A percentile compares a stretch with the other conserved stretches of the same genome.
These are phyloP conservation scores for Colletotrichum chlorophyti DNA, from an alignment of 2,329 filamentous ascomycete species.

Conservation along the genomic window DNA sequence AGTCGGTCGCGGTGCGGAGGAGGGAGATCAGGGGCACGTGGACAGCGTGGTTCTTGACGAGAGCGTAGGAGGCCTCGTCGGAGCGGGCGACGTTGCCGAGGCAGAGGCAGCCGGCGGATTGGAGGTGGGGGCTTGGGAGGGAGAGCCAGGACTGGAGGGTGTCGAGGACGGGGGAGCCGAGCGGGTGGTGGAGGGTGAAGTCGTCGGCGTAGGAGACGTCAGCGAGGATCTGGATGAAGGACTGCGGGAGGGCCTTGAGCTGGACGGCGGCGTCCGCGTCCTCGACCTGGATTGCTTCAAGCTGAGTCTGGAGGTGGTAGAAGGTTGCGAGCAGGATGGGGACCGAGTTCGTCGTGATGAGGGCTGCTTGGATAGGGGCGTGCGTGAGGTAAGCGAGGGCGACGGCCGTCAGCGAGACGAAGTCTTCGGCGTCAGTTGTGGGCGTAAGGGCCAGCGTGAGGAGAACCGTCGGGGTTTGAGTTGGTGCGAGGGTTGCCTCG, in stretches of 20 bases:
- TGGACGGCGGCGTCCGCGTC: constrained; percentile 51
- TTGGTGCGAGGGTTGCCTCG: constrained; percentile 52
- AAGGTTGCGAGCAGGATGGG: constrained; percentile 55
- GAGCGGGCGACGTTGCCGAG: constrained; percentile 68
- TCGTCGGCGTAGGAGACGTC: constrained; percentile 58
- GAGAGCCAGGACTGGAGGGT: constrained; percentile 56
- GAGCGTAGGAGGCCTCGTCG: constrained; percentile 57
- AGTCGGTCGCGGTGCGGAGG: constrained; percentile 43
- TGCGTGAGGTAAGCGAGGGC: constrained; percentile 63
- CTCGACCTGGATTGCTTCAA: constrained; percentile 47
- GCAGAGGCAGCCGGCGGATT: constrained; percentile 64
- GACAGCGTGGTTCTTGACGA: constrained; percentile 51
- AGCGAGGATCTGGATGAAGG: constrained; percentile 58
- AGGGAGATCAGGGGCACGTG: constrained; percentile 52
- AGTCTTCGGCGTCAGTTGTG: constrained; percentile 59
- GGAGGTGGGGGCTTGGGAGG: constrained; percentile 49
- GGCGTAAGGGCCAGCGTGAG: constrained; percentile 54
- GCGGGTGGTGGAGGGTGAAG: constrained; percentile 50
- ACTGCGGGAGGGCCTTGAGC: constrained; percentile 55
- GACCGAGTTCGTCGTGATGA: constrained; percentile 49
- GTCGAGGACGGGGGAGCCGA: constrained; percentile 49
- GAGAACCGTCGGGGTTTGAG: constrained; percentile 55
- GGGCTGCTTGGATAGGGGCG: constrained; percentile 55
- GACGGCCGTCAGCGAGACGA: constrained; percentile 56
- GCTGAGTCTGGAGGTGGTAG: constrained; percentile 52